phyloP scores from a whole-genome alignment of 1,139 yeast genomes.

The Kurtzmaniella quercitrusa region DNA sequence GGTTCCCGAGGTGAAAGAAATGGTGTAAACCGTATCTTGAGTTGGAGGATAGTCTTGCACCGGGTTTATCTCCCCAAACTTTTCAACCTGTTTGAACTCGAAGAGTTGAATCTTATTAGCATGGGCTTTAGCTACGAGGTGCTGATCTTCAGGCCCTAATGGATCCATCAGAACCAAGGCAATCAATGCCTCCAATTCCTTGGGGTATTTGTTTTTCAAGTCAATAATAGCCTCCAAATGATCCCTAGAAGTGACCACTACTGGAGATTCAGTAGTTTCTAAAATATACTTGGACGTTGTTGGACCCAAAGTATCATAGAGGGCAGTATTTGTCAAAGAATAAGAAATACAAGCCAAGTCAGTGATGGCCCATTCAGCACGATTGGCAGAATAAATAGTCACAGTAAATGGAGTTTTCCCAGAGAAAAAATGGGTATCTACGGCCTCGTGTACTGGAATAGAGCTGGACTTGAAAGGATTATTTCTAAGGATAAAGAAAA shows the following conservation, averaged over 20 bases:
- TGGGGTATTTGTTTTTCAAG: constrained; percentile 25
- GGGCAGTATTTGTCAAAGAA: constrained; percentile 52
- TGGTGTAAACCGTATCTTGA: constrained; percentile 29
- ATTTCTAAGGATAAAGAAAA: constrained; percentile 47
- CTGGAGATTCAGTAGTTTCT: constrained; percentile 52
- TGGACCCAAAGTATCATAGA: constrained; percentile 64
- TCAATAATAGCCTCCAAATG: constrained; percentile 39
- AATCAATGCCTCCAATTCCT: constrained; percentile 16
- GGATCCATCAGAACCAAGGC: constrained; percentile 49
- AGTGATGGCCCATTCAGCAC: constrained; percentile 57
- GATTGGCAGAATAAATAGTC: constrained; percentile 52
- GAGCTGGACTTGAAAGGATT: constrained; percentile 34
- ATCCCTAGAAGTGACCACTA: constrained; percentile 46
- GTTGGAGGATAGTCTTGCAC: constrained; percentile 21
- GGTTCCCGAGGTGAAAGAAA: constrained; percentile 42
- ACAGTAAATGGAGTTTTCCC: constrained; percentile 39
- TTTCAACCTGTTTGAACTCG: constrained; percentile 30
- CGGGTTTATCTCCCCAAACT: constrained; percentile 23
- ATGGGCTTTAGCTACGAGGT: constrained; percentile 19
- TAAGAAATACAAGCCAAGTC: constrained; percentile 55
- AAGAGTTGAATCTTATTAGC: constrained; percentile 20
- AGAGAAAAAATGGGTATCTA: constrained; percentile 17
- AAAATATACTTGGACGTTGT: constrained; percentile 56
- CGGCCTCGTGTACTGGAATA: constrained; percentile 20
- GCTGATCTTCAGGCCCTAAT: constrained; percentile 22